Base-by-base conservation (phyloP, 352 stramenopile genomes). In the Halophytophthora batemanensis region DNA sequence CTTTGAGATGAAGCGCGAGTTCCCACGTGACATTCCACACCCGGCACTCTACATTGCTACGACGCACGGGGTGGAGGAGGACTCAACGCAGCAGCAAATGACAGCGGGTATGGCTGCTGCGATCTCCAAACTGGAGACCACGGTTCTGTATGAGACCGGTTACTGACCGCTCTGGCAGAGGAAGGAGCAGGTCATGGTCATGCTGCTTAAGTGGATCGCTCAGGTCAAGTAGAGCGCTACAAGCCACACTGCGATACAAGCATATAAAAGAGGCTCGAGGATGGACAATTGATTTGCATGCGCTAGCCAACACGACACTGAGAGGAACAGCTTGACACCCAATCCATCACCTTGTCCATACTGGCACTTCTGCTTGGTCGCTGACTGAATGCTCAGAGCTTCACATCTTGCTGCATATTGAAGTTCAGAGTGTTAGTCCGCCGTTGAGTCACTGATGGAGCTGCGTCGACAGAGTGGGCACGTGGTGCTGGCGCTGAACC, bases 401-500 rank as follows among this genome's bases (percentile, higher is more conserved):
- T n/a, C n/a, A n/a, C n/a, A n/a, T 31, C 25, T 4, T 31, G 8
- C 25, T 31, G 25, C 25, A 31, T 8, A 31, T 8, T 4, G 25
- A 31, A 8, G 8, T 31, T 4, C 4, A 31, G 25, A 31, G 22
- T n/a, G 35, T 10, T 55, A 25, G 6, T 34, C 40, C 8, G 17
- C 21, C n/a, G 22, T 34, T 34, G 39, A 41, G 52, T n/a, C 34
- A 38, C 5, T 36, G 39, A 52, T 29, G 13, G 46, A 66, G 36
- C 41, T 61, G 17, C 52, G 40, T 17, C 76, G 76, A 31, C 77
- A 88, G 29, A 86, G 57, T 3, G 77, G 77, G 37, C 77, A 88
- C 19, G 74, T 78, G 35, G 59, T 66, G 41, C 67, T 84, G 2
- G 71, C 68, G n/a, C 71, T 77, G 42, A 85, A 81, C 77, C 77